phyloP scores from a whole-genome alignment of 202 grass and related monocot genomes.

The Carex arenaria region DNA sequence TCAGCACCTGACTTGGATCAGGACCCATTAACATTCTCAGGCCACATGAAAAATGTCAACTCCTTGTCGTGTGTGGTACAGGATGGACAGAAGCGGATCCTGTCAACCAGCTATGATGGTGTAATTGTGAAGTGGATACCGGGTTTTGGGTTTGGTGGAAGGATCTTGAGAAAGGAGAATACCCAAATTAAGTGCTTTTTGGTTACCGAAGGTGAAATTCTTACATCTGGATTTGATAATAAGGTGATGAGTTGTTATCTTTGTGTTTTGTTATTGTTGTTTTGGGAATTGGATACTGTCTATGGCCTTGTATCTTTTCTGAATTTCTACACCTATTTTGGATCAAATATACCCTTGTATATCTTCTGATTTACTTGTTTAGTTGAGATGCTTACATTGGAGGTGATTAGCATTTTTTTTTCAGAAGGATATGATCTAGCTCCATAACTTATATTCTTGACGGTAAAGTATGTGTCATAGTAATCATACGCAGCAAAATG shows the following conservation, averaged over 20 bases:
- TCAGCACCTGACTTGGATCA: constrained; percentile 61
- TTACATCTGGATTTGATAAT: constrained; percentile 92
- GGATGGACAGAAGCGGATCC: constrained; percentile 59
- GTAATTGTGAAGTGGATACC: constrained; percentile 82
- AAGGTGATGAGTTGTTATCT: constrained; percentile 44
- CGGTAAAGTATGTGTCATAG: neutral
- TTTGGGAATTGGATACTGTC: neutral
- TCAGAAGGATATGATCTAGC: neutral
- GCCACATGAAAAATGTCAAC: constrained; percentile 79
- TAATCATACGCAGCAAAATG: neutral
- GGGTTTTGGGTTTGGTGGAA: constrained; percentile 77
- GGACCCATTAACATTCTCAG: constrained; percentile 70
- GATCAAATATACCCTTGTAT: neutral
- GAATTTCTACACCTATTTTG: neutral
- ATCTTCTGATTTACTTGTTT: neutral
- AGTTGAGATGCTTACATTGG: neutral
- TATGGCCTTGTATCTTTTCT: neutral
- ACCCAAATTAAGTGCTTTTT: constrained; percentile 96
- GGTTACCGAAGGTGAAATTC: constrained; percentile 64
- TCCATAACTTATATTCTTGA: neutral
- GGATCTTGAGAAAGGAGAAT: constrained; percentile 75
- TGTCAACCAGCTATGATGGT: constrained; percentile 90
- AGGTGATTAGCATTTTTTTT: neutral
- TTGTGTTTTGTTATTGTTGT: neutral
- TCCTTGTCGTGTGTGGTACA: constrained; percentile 54